A percentile compares a stretch with the other conserved stretches of the same genome.
Evolutionary conservation across 2,329 filamentous ascomycete genomes (phyloP).

Genomic region (Emergomyces pasteurianus): DNA sequence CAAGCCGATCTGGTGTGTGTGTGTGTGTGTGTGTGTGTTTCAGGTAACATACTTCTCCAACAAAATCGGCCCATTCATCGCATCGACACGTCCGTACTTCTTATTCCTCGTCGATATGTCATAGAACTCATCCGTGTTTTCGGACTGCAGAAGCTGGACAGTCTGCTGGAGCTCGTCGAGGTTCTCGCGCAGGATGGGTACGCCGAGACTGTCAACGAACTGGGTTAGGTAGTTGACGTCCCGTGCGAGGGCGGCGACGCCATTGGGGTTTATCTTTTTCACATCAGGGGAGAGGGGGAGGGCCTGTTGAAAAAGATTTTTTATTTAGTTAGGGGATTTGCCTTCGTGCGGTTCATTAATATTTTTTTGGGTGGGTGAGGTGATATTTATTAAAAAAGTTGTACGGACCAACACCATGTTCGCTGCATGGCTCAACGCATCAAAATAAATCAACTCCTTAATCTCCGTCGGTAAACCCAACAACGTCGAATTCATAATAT

Average conservation of each 20-base stretch:
- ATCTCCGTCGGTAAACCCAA: slow-evolving; percentile 89
- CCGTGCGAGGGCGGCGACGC: slow-evolving; percentile 65
- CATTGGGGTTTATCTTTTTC: slow-evolving; percentile 75
- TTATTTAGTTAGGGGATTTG: too few relatives aligned
- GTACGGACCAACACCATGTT: slow-evolving; percentile 62
- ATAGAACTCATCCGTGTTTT: slow-evolving; percentile 95
- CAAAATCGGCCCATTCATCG: slow-evolving; percentile 73
- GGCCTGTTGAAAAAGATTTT: slow-evolving; percentile 35
- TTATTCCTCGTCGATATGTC: slow-evolving; percentile 81
- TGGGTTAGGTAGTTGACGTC: slow-evolving; percentile 74
- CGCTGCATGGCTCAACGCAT: slow-evolving; percentile 81
- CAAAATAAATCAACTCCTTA: slow-evolving; percentile 96
- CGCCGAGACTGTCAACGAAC: slow-evolving; percentile 79
- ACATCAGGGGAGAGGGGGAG: slow-evolving; percentile 69
- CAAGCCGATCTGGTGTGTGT: too few relatives aligned
- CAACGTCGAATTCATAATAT: slow-evolving; percentile 92
- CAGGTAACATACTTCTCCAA: slow-evolving; percentile 65
- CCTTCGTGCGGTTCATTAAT: too few relatives aligned
- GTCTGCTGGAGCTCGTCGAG: slow-evolving; percentile 91
- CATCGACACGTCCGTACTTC: slow-evolving; percentile 88
- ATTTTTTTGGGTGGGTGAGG: background rate
- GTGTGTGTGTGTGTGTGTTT: too few relatives aligned
- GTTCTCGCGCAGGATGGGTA: slow-evolving; percentile 77
- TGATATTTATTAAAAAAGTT: too few relatives aligned
- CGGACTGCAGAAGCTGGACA: slow-evolving; percentile 68